phyloP scores from a whole-genome alignment of 768 basidiomycete species.

The Psilocybe tampanensis region DNA sequence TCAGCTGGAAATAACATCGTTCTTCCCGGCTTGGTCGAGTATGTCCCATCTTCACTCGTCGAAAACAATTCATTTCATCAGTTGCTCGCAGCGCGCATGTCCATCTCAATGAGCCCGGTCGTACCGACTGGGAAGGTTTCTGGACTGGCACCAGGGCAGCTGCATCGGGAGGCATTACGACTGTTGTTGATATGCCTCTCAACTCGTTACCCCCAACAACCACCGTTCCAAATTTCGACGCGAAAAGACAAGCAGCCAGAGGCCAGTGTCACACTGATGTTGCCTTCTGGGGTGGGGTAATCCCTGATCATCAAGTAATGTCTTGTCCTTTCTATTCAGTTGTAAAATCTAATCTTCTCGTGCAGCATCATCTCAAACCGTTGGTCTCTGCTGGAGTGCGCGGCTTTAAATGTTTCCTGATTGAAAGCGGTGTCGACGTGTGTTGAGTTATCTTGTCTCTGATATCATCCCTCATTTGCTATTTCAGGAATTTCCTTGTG shows the following conservation, averaged over 20 bases:
- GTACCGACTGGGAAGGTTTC: constrained; percentile 95
- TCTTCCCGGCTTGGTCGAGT: constrained; percentile 86
- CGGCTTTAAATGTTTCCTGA: constrained; percentile 97
- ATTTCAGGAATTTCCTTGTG: constrained; percentile 88
- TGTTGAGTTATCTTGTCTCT: constrained; percentile 12
- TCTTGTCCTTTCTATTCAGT: constrained; percentile 10
- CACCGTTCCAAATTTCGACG: constrained; percentile 71
- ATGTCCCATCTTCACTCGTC: constrained; percentile 25
- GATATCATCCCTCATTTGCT: constrained; percentile 6
- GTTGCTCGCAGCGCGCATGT: constrained; percentile 70
- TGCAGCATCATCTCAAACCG: constrained; percentile 71
- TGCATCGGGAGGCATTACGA: constrained; percentile 92
- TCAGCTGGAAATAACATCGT: constrained; percentile 62
- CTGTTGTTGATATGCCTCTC: constrained; percentile 96
- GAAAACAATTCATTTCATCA: constrained; percentile 1
- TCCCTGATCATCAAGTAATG: constrained; percentile 84
- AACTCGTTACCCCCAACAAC: constrained; percentile 98
- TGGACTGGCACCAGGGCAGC: constrained; percentile 91
- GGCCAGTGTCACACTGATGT: constrained; percentile 81
- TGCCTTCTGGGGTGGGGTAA: constrained; percentile 94
- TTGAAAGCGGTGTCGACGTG: constrained; percentile 94
- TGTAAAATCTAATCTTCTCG: neutral
- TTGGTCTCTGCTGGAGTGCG: constrained; percentile 81
- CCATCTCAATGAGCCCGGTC: constrained; percentile 92
- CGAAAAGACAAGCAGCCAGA: constrained; percentile 70